phyloP scores from a whole-genome alignment of 1,139 yeast species.

The Pneumocystis carinii region DNA sequence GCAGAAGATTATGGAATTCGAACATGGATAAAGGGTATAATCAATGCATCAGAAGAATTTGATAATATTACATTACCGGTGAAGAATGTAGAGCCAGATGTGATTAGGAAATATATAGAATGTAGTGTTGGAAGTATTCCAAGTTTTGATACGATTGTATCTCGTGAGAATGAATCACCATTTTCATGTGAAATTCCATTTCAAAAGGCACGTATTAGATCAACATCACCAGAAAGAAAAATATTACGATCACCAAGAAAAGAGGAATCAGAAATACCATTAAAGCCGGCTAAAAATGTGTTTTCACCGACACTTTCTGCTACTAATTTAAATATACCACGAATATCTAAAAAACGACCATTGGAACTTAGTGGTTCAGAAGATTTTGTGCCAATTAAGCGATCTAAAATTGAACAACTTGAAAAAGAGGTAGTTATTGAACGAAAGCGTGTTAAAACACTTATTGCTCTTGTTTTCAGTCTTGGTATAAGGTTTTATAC shows the following conservation, averaged over 20 bases:
- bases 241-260: background rate
- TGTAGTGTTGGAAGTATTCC: background rate
- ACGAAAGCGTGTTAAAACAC: slow-evolving; percentile 11
- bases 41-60: slow-evolving; percentile 3
- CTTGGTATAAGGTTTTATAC: slow-evolving; percentile 4
- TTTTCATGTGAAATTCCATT: background rate
- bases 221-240: background rate
- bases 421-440: slow-evolving; percentile 11
- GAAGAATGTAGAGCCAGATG: background rate
- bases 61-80: background rate
- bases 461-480: slow-evolving; percentile 11
- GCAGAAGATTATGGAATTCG: slow-evolving; percentile 9
- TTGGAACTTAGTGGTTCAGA: background rate
- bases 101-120: background rate
- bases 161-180: background rate
- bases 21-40: slow-evolving; percentile 8
- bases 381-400: slow-evolving; percentile 6
- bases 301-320: background rate
- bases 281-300: background rate
- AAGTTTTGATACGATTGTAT: background rate
- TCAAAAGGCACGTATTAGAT: background rate
- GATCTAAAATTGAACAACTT: slow-evolving; percentile 8
- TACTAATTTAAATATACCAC: background rate
- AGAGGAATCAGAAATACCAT: background rate
- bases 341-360: background rate